Evolutionary conservation across 1,284 basidiomycete species (phyloP).

Genomic region (Ganoderma sinense): DNA sequence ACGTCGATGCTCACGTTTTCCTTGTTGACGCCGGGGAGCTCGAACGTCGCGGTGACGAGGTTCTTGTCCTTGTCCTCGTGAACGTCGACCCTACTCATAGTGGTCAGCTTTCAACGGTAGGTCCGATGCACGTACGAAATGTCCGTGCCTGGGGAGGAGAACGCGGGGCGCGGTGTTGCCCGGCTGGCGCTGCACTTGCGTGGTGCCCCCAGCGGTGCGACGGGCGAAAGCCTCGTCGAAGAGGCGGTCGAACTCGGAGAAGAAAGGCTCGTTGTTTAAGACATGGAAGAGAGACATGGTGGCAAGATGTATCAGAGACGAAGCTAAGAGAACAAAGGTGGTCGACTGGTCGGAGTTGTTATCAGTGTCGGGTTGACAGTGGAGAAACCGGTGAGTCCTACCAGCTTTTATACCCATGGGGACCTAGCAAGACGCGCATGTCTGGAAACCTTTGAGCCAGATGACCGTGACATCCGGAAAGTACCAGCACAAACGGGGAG

Average conservation of each 20-base stretch:
- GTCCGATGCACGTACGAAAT: too few relatives aligned
- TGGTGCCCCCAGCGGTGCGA: constrained; percentile 18
- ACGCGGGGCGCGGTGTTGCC: constrained; percentile 21
- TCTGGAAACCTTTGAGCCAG: not conserved
- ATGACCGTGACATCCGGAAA: not conserved
- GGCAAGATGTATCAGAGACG: not conserved
- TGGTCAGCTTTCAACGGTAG: not conserved
- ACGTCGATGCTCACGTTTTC: constrained; percentile 52
- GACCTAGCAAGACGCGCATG: not conserved
- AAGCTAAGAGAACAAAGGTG: not conserved
- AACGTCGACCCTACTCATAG: constrained; percentile 50
- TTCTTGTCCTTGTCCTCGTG: constrained; percentile 51
- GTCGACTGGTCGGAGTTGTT: not conserved
- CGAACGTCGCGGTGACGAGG: constrained; percentile 54
- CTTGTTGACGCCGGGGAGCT: constrained; percentile 55
- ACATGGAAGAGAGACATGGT: constrained; percentile 5
- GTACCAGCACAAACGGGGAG: not conserved
- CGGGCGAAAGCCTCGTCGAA: constrained; percentile 52
- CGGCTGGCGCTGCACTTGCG: constrained; percentile 24
- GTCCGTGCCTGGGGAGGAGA: constrained; percentile 26
- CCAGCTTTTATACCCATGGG: not conserved
- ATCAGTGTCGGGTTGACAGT: not conserved
- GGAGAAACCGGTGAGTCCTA: not conserved
- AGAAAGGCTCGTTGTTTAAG: constrained; percentile 54
- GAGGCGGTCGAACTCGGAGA: constrained; percentile 53